Conservation (phyloP, 345 rosid species). For the Murraya paniculata region DNA sequence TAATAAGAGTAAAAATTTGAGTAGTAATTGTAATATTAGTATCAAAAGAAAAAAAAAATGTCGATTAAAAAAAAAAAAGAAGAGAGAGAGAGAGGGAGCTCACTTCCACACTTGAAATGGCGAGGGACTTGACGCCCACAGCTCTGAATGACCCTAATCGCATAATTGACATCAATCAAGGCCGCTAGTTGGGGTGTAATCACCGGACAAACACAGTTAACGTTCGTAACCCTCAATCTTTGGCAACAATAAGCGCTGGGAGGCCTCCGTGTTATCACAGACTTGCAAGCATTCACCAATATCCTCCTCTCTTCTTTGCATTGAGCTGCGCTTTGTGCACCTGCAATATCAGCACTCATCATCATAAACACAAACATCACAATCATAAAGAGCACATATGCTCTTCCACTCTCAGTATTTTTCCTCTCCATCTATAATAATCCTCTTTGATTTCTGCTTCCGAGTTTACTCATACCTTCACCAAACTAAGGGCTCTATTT, state of each 20-base stretch:
- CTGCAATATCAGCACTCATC: neutral
- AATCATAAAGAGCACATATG: neutral
- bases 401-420: neutral
- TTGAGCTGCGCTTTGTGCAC: neutral
- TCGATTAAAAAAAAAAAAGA: fast-evolving
- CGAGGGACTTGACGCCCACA: slow-evolving; percentile 27
- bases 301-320: slow-evolving; percentile 24
- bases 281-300: slow-evolving; percentile 8
- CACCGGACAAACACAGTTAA: slow-evolving; percentile 18
- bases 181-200: slow-evolving; percentile 25
- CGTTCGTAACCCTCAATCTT: slow-evolving; percentile 12
- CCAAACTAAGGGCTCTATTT: neutral
- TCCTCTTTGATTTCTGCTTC: neutral
- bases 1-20: too few relatives aligned
- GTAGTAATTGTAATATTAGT: too few relatives aligned
- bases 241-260: slow-evolving; percentile 15
- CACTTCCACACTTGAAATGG: slow-evolving; percentile 31
- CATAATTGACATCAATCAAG: slow-evolving; percentile 12
- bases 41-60: too few relatives aligned
- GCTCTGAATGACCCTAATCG: slow-evolving; percentile 11
- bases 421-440: neutral
- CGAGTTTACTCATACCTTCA: neutral
- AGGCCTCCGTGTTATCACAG: slow-evolving; percentile 4
- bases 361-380: neutral
- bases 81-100: neutral